Evolutionary conservation across 1,139 yeast species (phyloP).

Genomic region (Yamadazyma taylorii): DNA sequence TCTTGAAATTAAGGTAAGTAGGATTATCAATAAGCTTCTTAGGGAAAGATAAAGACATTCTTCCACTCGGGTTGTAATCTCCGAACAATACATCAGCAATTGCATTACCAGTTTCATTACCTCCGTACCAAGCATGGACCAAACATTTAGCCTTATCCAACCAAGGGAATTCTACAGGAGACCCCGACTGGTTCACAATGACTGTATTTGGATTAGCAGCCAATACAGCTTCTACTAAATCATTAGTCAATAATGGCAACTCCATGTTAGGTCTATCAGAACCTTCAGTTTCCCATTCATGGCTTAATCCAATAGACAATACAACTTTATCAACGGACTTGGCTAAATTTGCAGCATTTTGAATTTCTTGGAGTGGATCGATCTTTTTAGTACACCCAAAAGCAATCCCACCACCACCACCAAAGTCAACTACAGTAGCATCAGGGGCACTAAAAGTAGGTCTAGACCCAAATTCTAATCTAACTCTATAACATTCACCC

Average conservation of each 20-base stretch:
- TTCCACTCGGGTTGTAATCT: constrained; percentile 30
- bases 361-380: constrained; percentile 23
- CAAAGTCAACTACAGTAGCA: constrained; percentile 19
- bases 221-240: constrained; percentile 44
- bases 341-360: constrained; percentile 28
- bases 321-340: constrained; percentile 37
- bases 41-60: constrained; percentile 45
- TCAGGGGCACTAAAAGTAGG: constrained; percentile 34
- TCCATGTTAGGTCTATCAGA: constrained; percentile 31
- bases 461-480: constrained; percentile 53
- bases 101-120: constrained; percentile 27
- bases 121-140: constrained; percentile 50
- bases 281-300: constrained; percentile 38
- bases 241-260: constrained; percentile 49
- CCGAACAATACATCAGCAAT: constrained; percentile 28
- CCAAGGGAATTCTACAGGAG: constrained; percentile 66
- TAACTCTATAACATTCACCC: constrained; percentile 43
- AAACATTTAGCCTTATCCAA: constrained; percentile 42
- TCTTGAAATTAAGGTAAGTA: constrained; percentile 37
- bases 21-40: constrained; percentile 41
- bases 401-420: constrained; percentile 31
- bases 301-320: constrained; percentile 39
- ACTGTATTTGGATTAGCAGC: constrained; percentile 52
- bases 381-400: constrained; percentile 26
- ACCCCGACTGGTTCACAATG: constrained; percentile 59